Evolutionary conservation across 2,329 filamentous ascomycete genomes (phyloP).

Genomic region (Hymenoscyphus albidus): DNA sequence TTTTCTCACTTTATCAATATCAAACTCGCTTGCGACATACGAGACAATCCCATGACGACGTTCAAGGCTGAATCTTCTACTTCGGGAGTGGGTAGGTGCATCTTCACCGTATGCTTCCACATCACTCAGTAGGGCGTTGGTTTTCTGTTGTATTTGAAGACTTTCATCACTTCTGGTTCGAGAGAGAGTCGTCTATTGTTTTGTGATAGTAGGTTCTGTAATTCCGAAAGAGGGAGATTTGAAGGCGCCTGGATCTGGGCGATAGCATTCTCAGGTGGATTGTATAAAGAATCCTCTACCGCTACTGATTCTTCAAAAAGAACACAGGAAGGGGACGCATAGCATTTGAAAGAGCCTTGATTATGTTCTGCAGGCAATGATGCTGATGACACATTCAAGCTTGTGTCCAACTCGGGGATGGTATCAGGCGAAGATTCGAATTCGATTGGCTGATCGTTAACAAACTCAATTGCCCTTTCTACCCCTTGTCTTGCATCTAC

Average conservation of each 20-base stretch:
- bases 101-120: background rate
- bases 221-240: background rate
- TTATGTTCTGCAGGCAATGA: background rate
- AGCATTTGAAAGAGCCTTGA: background rate
- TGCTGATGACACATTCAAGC: background rate
- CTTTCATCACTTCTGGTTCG: constrained; percentile 13
- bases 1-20: background rate
- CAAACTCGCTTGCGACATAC: background rate
- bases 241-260: background rate
- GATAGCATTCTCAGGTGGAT: background rate
- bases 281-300: background rate
- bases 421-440: background rate
- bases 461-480: background rate
- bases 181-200: background rate
- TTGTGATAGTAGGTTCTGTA: background rate
- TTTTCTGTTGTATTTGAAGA: constrained; percentile 13
- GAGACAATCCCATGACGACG: background rate
- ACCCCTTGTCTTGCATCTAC: background rate
- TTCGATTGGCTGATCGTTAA: background rate
- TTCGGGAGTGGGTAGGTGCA: background rate
- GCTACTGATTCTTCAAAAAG: background rate
- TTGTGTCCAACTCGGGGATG: background rate
- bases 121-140: constrained; percentile 3
- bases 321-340: background rate
- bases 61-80: background rate